Evolutionary conservation across 495 filamentous ascomycete species (phyloP).

Genomic region (Hypoxylon cercidicola): DNA sequence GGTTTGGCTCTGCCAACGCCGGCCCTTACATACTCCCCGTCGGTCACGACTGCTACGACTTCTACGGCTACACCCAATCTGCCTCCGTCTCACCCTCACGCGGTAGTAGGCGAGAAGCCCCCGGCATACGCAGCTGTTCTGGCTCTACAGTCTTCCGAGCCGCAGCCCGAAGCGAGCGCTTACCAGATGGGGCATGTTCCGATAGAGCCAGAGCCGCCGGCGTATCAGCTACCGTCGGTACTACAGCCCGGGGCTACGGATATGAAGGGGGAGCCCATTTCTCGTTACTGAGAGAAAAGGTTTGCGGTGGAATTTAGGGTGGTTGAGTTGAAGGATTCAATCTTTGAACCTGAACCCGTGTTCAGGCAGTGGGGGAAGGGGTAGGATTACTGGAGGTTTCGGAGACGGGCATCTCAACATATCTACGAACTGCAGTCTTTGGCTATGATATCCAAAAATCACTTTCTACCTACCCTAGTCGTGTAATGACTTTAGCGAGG

Average conservation of each 20-base stretch:
- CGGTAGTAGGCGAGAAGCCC: constrained; percentile 21
- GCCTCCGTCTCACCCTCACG: constrained; percentile 14
- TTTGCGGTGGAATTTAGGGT: not conserved
- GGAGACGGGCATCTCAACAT: not conserved
- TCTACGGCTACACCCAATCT: constrained; percentile 6
- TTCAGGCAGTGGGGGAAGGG: not conserved
- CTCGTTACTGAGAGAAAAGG: constrained; percentile 20
- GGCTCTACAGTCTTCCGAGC: constrained; percentile 34
- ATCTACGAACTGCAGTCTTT: not conserved
- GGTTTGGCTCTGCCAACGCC: constrained; percentile 35
- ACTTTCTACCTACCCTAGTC: not conserved
- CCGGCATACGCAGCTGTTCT: constrained; percentile 24
- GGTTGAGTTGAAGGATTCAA: not conserved
- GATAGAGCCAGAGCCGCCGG: constrained; percentile 12
- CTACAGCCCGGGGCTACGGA: constrained; percentile 6
- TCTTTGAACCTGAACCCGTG: not conserved
- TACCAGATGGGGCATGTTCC: constrained; percentile 40
- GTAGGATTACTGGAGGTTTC: not conserved
- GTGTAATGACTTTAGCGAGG: not conserved
- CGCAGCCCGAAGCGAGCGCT: constrained; percentile 33
- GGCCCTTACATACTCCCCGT: constrained; percentile 31
- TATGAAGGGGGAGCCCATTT: constrained; percentile 29
- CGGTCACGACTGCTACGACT: constrained; percentile 5
- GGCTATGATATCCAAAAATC: not conserved
- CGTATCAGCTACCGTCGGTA: constrained; percentile 20